Evolutionary conservation across 2,329 filamentous ascomycete species (phyloP).

Genomic region (Pyricularia pennisetigena): DNA sequence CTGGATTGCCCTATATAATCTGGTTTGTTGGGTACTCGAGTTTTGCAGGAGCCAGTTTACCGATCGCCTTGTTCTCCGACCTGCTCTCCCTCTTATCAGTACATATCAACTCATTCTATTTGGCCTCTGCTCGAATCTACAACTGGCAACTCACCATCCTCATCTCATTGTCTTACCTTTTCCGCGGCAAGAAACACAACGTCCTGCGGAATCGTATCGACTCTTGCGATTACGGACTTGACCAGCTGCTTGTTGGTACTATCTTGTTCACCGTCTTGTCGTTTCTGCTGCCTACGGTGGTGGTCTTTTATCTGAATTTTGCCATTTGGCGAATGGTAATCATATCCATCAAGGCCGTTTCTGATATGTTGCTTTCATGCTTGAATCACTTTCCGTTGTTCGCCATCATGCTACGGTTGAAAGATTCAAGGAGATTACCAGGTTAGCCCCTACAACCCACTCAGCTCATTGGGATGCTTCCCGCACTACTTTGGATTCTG

Average conservation of each 20-base stretch:
- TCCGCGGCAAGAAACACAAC: slow-evolving; percentile 96
- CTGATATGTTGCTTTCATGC: slow-evolving; percentile 88
- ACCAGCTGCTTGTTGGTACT: slow-evolving; percentile 90
- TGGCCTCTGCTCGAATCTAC: slow-evolving; percentile 92
- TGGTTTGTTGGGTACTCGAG: slow-evolving; percentile 90
- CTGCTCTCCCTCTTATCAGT: slow-evolving; percentile 83
- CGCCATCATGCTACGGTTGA: slow-evolving; percentile 89
- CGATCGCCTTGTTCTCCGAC: slow-evolving; percentile 91
- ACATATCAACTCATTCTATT: slow-evolving; percentile 97
- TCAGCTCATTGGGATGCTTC: background rate
- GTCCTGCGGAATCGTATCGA: slow-evolving; percentile 95
- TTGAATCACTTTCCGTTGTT: slow-evolving; percentile 97
- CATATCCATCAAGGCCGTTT: slow-evolving; percentile 79
- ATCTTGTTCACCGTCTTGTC: slow-evolving; percentile 94
- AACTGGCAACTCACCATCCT: slow-evolving; percentile 98
- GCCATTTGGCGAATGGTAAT: slow-evolving; percentile 90
- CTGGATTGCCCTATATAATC: slow-evolving; percentile 75
- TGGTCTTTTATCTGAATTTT: slow-evolving; percentile 96
- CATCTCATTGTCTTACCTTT: slow-evolving; percentile 95
- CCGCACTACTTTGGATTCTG: too few relatives aligned
- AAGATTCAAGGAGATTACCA: slow-evolving; percentile 82
- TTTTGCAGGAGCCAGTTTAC: slow-evolving; percentile 94
- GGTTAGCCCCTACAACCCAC: slow-evolving; percentile 38
- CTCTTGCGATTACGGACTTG: slow-evolving; percentile 96
- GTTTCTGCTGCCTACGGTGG: slow-evolving; percentile 87